Conservation (phyloP, 1,139 yeast species). For the Sugiyamaella grinbergsii region DNA sequence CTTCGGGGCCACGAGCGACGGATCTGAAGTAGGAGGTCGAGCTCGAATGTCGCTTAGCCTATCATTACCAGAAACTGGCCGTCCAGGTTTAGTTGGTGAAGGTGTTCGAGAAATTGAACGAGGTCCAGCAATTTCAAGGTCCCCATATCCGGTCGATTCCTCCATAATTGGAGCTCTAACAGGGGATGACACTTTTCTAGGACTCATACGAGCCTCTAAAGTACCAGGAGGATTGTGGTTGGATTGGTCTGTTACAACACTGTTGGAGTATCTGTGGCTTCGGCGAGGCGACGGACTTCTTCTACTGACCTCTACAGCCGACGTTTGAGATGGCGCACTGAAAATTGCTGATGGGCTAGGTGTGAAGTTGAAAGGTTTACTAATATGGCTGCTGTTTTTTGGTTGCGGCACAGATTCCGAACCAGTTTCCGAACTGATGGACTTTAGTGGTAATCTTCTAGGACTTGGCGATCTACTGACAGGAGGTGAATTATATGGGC, state of each 20-base stretch:
- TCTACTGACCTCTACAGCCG: neutral
- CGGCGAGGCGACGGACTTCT: slow-evolving; percentile 18
- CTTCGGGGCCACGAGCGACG: neutral
- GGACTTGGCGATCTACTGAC: slow-evolving; percentile 15
- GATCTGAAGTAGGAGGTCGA: neutral
- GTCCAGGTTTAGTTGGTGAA: slow-evolving; percentile 9
- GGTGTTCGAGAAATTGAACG: slow-evolving; percentile 4
- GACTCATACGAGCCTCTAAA: slow-evolving; percentile 17
- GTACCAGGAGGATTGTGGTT: neutral
- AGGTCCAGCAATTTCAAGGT: slow-evolving; percentile 1
- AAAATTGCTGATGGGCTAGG: slow-evolving; percentile 3
- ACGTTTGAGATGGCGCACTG: neutral
- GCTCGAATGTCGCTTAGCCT: neutral
- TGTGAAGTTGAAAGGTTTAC: slow-evolving; percentile 5
- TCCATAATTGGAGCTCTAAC: slow-evolving; percentile 19
- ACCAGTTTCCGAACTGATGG: neutral
- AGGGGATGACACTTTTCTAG: slow-evolving; percentile 22
- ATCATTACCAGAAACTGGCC: neutral
- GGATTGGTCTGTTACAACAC: slow-evolving; percentile 8
- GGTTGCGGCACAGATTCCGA: neutral
- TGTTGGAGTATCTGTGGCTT: slow-evolving; percentile 17
- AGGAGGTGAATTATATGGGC: slow-evolving; percentile 17
- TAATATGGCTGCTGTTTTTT: neutral
- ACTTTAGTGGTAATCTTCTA: neutral
- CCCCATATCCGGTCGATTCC: neutral